Evolutionary conservation across 2,329 filamentous ascomycete species (phyloP).

Genomic region (Bretziella fagacearum): DNA sequence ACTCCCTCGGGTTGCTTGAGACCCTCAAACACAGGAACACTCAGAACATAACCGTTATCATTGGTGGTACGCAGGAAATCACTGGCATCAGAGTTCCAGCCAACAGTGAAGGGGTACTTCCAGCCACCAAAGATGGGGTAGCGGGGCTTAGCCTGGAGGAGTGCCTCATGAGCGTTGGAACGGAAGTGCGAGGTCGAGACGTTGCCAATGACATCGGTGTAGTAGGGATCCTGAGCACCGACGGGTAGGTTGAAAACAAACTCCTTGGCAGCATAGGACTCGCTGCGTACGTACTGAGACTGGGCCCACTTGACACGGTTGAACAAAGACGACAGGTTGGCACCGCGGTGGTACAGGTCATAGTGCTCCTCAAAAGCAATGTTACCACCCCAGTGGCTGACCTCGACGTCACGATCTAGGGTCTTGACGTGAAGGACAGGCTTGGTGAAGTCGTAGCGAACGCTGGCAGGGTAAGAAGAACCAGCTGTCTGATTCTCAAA

Average conservation of each 20-base stretch:
- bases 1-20: constrained; percentile 73
- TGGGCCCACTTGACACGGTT: constrained; percentile 62
- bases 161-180: constrained; percentile 56
- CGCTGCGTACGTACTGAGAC: constrained; percentile 57
- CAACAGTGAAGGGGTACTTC: constrained; percentile 95
- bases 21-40: constrained; percentile 83
- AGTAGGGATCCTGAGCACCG: constrained; percentile 78
- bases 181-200: constrained; percentile 87
- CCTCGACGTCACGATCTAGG: constrained; percentile 80
- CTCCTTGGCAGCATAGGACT: constrained; percentile 62
- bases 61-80: constrained; percentile 53
- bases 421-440: constrained; percentile 64
- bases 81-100: constrained; percentile 79
- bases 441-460: constrained; percentile 92
- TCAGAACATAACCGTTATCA: constrained; percentile 63
- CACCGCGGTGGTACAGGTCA: constrained; percentile 71
- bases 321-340: constrained; percentile 56
- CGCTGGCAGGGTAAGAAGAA: constrained; percentile 50
- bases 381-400: constrained; percentile 97
- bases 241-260: constrained; percentile 62
- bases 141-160: constrained; percentile 77
- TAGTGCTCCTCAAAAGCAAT: constrained; percentile 89
- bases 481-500: constrained; percentile 72
- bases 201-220: constrained; percentile 90
- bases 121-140: constrained; percentile 96